A percentile compares a stretch with the other conserved stretches of the same genome.
Conservation (phyloP, 768 basidiomycete genomes). For the Naganishia antarctica region DNA sequence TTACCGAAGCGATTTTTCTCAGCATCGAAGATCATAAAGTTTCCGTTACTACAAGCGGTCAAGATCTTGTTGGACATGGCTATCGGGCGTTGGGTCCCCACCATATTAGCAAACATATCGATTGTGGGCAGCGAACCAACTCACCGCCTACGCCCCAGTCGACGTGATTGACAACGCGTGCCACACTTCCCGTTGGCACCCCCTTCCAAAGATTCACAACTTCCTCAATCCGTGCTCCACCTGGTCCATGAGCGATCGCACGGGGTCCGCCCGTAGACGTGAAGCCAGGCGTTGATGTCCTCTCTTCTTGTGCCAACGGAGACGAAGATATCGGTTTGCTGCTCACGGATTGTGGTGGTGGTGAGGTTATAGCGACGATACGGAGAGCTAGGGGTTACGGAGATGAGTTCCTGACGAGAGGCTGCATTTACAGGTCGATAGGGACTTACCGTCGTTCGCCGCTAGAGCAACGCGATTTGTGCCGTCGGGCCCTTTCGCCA, state of each 20-base stretch:
- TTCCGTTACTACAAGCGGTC: constrained; percentile 43
- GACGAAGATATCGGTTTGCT: constrained; percentile 26
- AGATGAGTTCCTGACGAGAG: too few species aligned
- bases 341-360: not conserved
- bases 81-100: too few species aligned
- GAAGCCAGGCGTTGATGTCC: constrained; percentile 16
- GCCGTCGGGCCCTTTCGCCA: constrained; percentile 44
- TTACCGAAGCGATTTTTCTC: constrained; percentile 40
- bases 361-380: constrained; percentile 33
- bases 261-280: constrained; percentile 1
- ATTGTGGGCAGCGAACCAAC: constrained; percentile 8
- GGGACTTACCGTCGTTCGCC: constrained; percentile 32
- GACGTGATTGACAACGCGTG: constrained; percentile 42
- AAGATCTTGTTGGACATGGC: constrained; percentile 42
- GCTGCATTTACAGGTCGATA: constrained; percentile 19
- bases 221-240: constrained; percentile 39
- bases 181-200: constrained; percentile 32
- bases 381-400: too few species aligned
- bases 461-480: constrained; percentile 41
- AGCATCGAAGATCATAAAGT: constrained; percentile 44
- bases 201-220: constrained; percentile 45
- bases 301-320: not conserved
- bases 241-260: constrained; percentile 32
- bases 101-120: not conserved
- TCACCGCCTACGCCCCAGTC: constrained; percentile 46